A percentile compares a stretch with the other conserved stretches of the same genome.
phyloP scores from a whole-genome alignment of 2,329 filamentous ascomycete species.

The Paradendryphiella salina region DNA sequence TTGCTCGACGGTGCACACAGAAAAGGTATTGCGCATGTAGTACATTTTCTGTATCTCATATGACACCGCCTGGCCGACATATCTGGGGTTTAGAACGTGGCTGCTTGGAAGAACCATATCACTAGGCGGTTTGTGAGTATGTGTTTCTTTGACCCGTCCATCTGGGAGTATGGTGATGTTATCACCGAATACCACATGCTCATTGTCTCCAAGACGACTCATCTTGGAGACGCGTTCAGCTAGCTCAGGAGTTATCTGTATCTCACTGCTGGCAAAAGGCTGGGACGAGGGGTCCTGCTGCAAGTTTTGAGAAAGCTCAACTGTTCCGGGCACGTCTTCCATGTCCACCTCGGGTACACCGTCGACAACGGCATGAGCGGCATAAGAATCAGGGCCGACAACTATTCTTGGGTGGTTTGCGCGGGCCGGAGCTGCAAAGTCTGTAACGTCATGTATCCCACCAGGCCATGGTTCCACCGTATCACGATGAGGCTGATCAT shows the following conservation, averaged over 20 bases:
- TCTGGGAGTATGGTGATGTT: constrained; percentile 15
- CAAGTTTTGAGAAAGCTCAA: no score
- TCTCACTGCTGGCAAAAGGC: neutral
- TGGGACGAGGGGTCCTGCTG: no score
- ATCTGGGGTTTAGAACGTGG: constrained; percentile 26
- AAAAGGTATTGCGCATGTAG: constrained; percentile 29
- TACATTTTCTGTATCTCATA: constrained; percentile 24
- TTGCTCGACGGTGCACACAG: constrained; percentile 25
- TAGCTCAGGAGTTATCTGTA: neutral
- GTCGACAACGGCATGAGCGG: no score
- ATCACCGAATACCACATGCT: neutral
- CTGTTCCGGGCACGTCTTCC: neutral
- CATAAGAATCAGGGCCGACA: no score
- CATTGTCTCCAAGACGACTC: neutral
- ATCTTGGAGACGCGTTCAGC: neutral
- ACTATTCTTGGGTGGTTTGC: neutral
- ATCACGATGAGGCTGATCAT: constrained; percentile 9
- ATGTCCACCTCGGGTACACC: no score
- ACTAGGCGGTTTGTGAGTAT: constrained; percentile 22
- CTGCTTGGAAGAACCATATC: constrained; percentile 25
- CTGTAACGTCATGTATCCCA: no score
- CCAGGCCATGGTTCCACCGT: no score
- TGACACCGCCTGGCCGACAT: constrained; percentile 18
- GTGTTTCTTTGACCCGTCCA: constrained; percentile 23
- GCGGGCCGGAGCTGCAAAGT: no score